These are phyloP conservation scores for Neurospora sp. DNA, from an alignment of 495 filamentous ascomycete genomes.

Conservation along the genomic window DNA sequence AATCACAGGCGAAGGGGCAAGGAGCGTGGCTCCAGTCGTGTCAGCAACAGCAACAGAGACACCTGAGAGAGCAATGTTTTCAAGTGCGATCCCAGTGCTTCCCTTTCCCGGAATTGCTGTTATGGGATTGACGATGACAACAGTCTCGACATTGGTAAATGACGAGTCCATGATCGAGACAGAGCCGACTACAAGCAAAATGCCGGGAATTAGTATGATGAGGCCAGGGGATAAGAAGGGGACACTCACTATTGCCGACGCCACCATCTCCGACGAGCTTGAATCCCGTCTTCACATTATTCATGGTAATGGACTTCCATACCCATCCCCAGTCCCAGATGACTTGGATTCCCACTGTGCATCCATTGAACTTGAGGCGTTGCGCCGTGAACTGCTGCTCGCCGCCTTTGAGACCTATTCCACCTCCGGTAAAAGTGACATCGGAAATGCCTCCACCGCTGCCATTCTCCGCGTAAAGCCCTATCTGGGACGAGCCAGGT, in stretches of 20 bases:
- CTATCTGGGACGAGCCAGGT: slow-evolving; percentile 28
- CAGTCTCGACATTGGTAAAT: slow-evolving; percentile 48
- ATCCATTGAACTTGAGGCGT: slow-evolving; percentile 60
- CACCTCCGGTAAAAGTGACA: slow-evolving; percentile 67
- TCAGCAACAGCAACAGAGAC: slow-evolving; percentile 43
- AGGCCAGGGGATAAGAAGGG: too few relatives aligned
- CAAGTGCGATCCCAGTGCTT: slow-evolving; percentile 57
- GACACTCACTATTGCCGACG: slow-evolving; percentile 32
- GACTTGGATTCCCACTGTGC: slow-evolving; percentile 71
- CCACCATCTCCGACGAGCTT: slow-evolving; percentile 47
- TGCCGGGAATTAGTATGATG: too few relatives aligned
- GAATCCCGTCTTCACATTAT: slow-evolving; percentile 60
- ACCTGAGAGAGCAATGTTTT: slow-evolving; percentile 56
- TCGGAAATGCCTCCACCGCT: slow-evolving; percentile 72
- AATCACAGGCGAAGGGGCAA: slow-evolving; percentile 13
- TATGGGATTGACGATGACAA: slow-evolving; percentile 50
- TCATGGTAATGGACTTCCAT: slow-evolving; percentile 63
- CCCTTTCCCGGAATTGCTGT: slow-evolving; percentile 43
- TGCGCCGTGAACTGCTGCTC: slow-evolving; percentile 39
- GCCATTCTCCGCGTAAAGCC: slow-evolving; percentile 90
- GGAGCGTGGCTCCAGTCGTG: slow-evolving; percentile 30
- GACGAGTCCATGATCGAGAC: slow-evolving; percentile 61
- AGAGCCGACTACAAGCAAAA: slow-evolving; percentile 43
- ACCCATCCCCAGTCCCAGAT: slow-evolving; percentile 86
- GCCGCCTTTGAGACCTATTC: slow-evolving; percentile 61